These are phyloP conservation scores for Citrullus amarus DNA, from an alignment of 306 rosid genomes.

Conservation along the genomic window DNA sequence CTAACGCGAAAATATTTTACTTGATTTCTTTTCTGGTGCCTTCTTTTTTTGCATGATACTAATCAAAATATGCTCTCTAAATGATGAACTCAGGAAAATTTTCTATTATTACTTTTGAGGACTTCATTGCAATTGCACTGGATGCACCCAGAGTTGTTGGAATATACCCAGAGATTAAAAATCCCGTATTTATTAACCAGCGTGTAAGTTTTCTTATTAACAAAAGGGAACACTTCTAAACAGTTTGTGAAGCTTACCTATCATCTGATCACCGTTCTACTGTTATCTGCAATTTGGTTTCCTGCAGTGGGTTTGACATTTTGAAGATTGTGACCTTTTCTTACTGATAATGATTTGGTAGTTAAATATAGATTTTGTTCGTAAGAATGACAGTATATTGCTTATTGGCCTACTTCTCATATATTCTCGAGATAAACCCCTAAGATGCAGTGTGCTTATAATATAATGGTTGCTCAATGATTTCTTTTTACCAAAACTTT, in stretches of 20 bases:
- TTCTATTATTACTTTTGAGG: constrained; percentile 76
- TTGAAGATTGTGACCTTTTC: not conserved
- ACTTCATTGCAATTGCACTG: constrained; percentile 70
- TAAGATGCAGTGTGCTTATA: not conserved
- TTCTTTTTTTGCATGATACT: not conserved
- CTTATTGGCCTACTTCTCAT: not conserved
- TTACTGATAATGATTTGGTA: not conserved
- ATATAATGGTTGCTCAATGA: not conserved
- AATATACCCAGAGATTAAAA: constrained; percentile 91
- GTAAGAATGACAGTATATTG: not conserved
- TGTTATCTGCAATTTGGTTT: not conserved
- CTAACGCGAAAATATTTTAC: not conserved
- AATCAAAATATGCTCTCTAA: not conserved
- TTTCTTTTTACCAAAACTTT: not conserved
- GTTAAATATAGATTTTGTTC: not conserved
- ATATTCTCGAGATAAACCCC: not conserved
- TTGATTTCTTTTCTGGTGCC: not conserved
- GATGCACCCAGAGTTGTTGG: constrained; percentile 85
- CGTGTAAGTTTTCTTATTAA: constrained; percentile 40
- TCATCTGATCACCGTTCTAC: not conserved
- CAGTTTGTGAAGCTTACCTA: not conserved
- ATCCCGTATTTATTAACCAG: constrained; percentile 71
- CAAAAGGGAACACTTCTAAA: not conserved
- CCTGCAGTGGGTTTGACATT: not conserved
- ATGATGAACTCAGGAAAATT: constrained; percentile 50